Evolutionary conservation across 1,284 basidiomycete genomes (phyloP).

Genomic region (Ceratobasidium sp.): DNA sequence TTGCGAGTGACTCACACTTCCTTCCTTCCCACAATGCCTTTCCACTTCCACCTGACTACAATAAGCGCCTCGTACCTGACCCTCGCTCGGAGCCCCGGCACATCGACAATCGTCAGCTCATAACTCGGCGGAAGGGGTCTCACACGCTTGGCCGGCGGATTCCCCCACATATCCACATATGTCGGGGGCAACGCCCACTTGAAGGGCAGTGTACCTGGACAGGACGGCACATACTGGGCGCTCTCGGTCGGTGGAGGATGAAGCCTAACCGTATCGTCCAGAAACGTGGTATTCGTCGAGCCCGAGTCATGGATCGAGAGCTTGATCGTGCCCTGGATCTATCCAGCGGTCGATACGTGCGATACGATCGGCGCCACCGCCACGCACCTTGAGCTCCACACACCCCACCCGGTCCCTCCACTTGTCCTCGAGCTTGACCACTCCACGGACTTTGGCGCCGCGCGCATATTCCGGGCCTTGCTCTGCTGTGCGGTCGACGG

Average conservation of each 20-base stretch:
- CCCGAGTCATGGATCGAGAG: constrained; percentile 35
- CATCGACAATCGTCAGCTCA: constrained; percentile 34
- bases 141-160: constrained; percentile 14
- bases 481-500: constrained; percentile 1
- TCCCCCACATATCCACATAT: constrained; percentile 29
- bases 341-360: not conserved
- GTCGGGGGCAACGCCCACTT: constrained; percentile 36
- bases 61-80: constrained; percentile 39
- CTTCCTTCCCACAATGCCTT: constrained; percentile 30
- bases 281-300: constrained; percentile 20
- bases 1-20: not conserved
- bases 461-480: constrained; percentile 35
- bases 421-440: constrained; percentile 26
- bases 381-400: constrained; percentile 37
- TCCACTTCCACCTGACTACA: constrained; percentile 39
- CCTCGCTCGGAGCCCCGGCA: constrained; percentile 39
- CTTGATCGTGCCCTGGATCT: constrained; percentile 35
- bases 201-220: constrained; percentile 27
- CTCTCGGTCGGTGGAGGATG: not conserved
- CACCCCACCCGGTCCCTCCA: constrained; percentile 20
- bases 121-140: constrained; percentile 39
- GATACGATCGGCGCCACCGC: not conserved
- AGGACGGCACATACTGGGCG: not conserved
- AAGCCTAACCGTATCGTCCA: constrained; percentile 18
- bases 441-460: constrained; percentile 30